These are phyloP conservation scores for Fusarium circinatum DNA, from an alignment of 2,329 filamentous ascomycete genomes.

Conservation along the genomic window DNA sequence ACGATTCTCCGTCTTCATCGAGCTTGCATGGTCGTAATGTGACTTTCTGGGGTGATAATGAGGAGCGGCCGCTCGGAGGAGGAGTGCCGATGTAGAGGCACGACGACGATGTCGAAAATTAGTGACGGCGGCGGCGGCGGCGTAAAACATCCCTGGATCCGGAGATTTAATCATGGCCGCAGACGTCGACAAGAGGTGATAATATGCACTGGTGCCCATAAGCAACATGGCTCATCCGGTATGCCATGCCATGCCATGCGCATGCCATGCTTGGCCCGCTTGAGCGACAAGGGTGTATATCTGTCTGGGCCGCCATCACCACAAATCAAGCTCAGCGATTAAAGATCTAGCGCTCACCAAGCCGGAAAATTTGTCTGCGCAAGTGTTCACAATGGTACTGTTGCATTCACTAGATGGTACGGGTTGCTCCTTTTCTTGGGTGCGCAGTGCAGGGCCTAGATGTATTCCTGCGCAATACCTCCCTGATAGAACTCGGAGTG, in stretches of 20 bases:
- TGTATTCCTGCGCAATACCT: conserved; percentile 24
- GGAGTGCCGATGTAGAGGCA: conserved; percentile 7
- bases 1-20: conserved; percentile 24
- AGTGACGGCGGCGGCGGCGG: not conserved
- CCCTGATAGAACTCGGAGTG: conserved; percentile 14
- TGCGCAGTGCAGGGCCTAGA: conserved; percentile 29
- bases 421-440: conserved; percentile 23
- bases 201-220: conserved; percentile 1
- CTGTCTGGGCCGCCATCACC: conserved; percentile 7
- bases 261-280: not conserved
- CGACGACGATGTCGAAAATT: conserved; percentile 13
- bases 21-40: conserved; percentile 27
- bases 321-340: conserved; percentile 6
- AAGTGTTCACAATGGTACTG: conserved; percentile 47
- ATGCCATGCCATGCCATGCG: conserved; percentile 1
- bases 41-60: conserved; percentile 12
- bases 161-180: conserved; percentile 31
- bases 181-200: conserved; percentile 26
- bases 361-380: conserved; percentile 38
- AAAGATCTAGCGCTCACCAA: conserved; percentile 21
- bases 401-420: conserved; percentile 43
- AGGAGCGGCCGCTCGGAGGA: conserved; percentile 31
- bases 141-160: conserved; percentile 7
- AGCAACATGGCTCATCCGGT: conserved; percentile 12
- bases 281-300: conserved; percentile 16